A percentile compares a stretch with the other conserved stretches of the same genome.
Conservation (phyloP, 495 filamentous ascomycete species). For the Daldinia childiae region DNA sequence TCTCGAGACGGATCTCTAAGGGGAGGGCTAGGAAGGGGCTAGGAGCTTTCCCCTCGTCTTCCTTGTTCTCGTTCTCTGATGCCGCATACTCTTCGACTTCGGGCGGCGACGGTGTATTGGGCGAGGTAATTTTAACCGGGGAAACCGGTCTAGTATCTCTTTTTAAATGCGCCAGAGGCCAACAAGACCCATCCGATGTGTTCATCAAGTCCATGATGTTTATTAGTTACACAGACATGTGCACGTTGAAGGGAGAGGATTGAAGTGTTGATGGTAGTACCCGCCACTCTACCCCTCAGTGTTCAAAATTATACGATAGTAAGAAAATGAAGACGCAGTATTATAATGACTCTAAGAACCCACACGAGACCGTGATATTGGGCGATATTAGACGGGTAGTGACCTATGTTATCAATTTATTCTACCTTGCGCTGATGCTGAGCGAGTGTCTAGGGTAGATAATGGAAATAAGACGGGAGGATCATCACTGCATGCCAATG, state of each 20-base stretch:
- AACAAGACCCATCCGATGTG: neutral
- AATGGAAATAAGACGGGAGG: neutral
- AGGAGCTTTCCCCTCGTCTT: neutral
- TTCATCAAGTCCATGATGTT: neutral
- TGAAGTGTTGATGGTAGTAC: neutral
- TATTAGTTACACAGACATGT: neutral
- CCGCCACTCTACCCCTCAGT: neutral
- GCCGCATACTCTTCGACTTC: neutral
- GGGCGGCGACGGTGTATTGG: neutral
- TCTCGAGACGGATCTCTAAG: slow-evolving; percentile 60
- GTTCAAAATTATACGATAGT: neutral
- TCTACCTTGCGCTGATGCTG: neutral
- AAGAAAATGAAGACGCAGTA: neutral
- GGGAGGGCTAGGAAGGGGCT: slow-evolving; percentile 56
- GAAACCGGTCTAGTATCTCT: neutral
- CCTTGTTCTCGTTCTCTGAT: neutral
- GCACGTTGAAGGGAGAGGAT: neutral
- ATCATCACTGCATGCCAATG: neutral
- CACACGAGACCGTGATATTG: neutral
- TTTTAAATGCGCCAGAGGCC: neutral
- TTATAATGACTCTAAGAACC: neutral
- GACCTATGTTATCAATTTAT: neutral
- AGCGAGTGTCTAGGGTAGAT: neutral
- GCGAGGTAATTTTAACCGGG: neutral
- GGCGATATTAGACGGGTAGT: neutral